Evolutionary conservation across 495 filamentous ascomycete genomes (phyloP).

Genomic region (Hyaloscypha finlandica): DNA sequence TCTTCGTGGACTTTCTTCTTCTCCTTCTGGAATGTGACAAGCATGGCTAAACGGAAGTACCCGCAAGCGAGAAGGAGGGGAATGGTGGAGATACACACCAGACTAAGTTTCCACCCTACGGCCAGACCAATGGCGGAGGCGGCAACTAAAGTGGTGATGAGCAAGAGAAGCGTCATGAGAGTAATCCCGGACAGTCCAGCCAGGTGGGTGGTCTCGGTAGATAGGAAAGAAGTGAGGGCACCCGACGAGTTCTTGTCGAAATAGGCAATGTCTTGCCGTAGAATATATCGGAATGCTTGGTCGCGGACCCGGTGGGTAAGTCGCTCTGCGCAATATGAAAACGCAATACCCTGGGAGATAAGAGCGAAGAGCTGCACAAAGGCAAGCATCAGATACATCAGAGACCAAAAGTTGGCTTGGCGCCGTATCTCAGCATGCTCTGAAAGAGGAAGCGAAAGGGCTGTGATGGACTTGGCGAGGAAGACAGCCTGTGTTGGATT

Average conservation of each 20-base stretch:
- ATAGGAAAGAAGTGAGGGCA: slow-evolving; percentile 77
- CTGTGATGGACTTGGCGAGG: too few species aligned
- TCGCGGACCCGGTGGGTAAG: slow-evolving; percentile 78
- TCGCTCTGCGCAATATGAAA: slow-evolving; percentile 78
- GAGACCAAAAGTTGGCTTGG: slow-evolving; percentile 69
- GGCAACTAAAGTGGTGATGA: slow-evolving; percentile 54
- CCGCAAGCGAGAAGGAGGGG: background rate
- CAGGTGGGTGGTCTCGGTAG: slow-evolving; percentile 80
- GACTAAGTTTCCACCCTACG: too few species aligned
- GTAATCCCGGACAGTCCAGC: slow-evolving; percentile 77
- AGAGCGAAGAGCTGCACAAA: slow-evolving; percentile 70
- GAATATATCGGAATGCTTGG: slow-evolving; percentile 74
- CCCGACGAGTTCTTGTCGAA: slow-evolving; percentile 87
- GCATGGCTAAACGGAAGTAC: background rate
- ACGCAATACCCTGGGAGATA: slow-evolving; percentile 64
- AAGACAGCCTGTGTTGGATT: too few species aligned
- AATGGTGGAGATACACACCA: background rate
- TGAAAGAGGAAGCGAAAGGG: background rate
- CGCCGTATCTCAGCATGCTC: background rate
- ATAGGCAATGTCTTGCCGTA: slow-evolving; percentile 86
- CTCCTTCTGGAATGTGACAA: background rate
- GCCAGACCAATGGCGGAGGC: background rate
- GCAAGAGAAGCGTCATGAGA: slow-evolving; percentile 75
- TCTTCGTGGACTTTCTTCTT: background rate
- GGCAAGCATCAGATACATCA: slow-evolving; percentile 93